Conservation (phyloP, 768 basidiomycete species). For the Stropharia rugosoannulata region DNA sequence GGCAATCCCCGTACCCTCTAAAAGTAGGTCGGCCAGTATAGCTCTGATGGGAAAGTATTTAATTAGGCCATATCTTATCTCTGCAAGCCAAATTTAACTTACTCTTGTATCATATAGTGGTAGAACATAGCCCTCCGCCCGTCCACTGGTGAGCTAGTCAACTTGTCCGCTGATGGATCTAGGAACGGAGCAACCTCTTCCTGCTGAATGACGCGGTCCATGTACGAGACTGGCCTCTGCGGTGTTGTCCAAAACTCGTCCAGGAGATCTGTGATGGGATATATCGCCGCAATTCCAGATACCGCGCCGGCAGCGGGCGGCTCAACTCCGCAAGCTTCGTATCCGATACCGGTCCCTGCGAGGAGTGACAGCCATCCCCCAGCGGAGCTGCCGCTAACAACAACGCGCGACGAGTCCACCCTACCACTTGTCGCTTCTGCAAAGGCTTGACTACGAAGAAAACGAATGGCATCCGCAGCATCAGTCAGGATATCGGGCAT, state of each 20-base stretch:
- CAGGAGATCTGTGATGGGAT: slow-evolving; percentile 35
- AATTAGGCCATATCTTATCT: background rate
- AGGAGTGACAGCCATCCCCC: slow-evolving; percentile 38
- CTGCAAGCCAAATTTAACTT: slow-evolving; percentile 19
- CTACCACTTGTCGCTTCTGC: slow-evolving; percentile 23
- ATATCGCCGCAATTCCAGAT: slow-evolving; percentile 31
- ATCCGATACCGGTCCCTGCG: slow-evolving; percentile 34
- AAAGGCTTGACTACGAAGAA: slow-evolving; percentile 26
- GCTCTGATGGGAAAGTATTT: slow-evolving; percentile 15
- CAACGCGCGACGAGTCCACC: slow-evolving; percentile 27
- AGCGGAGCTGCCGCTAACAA: slow-evolving; percentile 37
- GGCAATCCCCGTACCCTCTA: slow-evolving; percentile 31
- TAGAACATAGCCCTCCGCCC: slow-evolving; percentile 32
- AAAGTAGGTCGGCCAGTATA: slow-evolving; percentile 26
- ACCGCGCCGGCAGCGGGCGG: slow-evolving; percentile 21
- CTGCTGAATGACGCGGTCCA: slow-evolving; percentile 27
- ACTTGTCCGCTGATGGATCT: slow-evolving; percentile 25
- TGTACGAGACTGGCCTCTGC: slow-evolving; percentile 32
- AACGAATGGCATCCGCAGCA: slow-evolving; percentile 33
- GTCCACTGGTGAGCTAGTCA: slow-evolving; percentile 21
- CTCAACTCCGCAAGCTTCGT: slow-evolving; percentile 28
- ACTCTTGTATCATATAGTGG: slow-evolving; percentile 41
- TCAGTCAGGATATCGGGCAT: slow-evolving; percentile 34
- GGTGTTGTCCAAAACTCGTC: slow-evolving; percentile 37
- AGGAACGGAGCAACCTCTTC: slow-evolving; percentile 30